Conservation (phyloP, 257 asterid genomes). For the Solanum sejunctum region DNA sequence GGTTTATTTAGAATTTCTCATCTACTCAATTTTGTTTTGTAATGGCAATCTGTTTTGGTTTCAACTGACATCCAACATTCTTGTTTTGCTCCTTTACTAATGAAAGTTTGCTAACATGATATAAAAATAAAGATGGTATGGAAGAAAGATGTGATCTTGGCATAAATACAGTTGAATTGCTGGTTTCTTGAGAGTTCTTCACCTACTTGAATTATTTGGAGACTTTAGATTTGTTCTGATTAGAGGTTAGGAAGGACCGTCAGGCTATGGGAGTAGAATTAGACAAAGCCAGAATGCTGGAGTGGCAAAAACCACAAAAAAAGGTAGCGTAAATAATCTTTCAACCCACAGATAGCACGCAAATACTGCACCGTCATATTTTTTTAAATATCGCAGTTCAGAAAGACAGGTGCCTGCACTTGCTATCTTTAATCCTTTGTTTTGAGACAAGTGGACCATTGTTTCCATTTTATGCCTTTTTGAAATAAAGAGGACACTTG, state of each 20-base stretch:
- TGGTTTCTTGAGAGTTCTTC: not conserved
- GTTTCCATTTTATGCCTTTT: not conserved
- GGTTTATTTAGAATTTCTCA: not conserved
- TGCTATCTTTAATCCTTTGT: not conserved
- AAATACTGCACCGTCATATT: not conserved
- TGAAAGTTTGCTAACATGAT: not conserved
- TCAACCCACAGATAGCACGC: not conserved
- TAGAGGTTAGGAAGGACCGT: not conserved
- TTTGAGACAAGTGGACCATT: not conserved
- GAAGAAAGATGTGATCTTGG: not conserved
- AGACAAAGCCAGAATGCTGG: not conserved
- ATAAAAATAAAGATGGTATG: not conserved
- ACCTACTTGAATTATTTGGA: not conserved
- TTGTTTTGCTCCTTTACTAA: not conserved
- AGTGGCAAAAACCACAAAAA: not conserved
- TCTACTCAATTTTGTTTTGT: not conserved
- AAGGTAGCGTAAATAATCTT: not conserved
- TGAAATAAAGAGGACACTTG: not conserved
- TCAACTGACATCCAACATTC: not conserved
- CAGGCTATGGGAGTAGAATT: not conserved
- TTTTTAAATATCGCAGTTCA: not conserved
- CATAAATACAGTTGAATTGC: not conserved
- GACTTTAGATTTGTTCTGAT: not conserved
- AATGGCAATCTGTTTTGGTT: not conserved
- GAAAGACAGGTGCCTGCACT: not conserved